Base-by-base conservation (phyloP, 1,139 yeast species). In the Lodderomyces parapsilosis region DNA sequence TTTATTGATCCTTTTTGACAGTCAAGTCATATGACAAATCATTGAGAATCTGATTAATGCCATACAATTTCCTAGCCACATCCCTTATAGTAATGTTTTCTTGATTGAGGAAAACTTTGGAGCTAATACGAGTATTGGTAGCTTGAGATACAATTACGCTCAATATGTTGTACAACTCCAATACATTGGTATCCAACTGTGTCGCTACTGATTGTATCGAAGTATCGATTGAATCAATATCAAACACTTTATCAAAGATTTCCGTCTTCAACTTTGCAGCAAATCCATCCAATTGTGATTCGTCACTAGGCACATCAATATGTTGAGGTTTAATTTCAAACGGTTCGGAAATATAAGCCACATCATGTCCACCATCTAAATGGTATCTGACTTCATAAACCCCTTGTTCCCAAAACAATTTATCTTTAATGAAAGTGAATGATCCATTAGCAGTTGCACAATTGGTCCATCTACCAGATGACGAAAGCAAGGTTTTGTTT, bases 341-440 rank as follows among this genome's bases (percentile, higher is more conserved):
- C n/a, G 93, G 90, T 47, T 73, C 75, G 0, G 93, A 81, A 39
- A 82, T 74, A 46, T 76, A 74, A 30, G 83, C 70, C 23, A 87
- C 95, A 48, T 81, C 85, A 59, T 88, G 96, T 47, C 82, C 78
- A 22, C 81, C 82, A 42, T 76, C 78, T 42, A 78, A 71, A 57
- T 88, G 95, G 55, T 85, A 86, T 60, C 96, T 74, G 55, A 87
- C 76, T 61, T 87, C 94, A 61, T 81, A 87, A 34, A 80, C 71
- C 0, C 96, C 96, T 43, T 76, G 80, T 52, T 83, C 85, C 81
- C 86, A 85, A 54, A 75, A 75, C 38, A 84, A 63, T 40, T 74
- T 65, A 8, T 74, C 72, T 8, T 74, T 73, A 9, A 67, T 62
- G 54, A 87, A 87, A 6, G 56, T 65, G 10, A 79, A 71, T n/a